Evolutionary conservation across 306 rosid genomes (phyloP).

Genomic region (Cucumis cinereus): DNA sequence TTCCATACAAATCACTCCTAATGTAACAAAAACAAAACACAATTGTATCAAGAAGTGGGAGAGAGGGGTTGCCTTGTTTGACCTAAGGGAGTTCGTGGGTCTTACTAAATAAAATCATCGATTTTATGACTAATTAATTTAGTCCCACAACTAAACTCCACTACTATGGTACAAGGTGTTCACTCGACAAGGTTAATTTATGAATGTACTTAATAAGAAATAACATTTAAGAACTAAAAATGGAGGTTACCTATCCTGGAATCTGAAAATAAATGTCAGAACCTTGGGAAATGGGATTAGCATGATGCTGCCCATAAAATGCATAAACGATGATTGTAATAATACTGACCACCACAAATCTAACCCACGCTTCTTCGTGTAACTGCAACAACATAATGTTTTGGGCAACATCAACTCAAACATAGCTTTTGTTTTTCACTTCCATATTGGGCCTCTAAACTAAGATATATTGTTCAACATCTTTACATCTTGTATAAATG

Average conservation of each 20-base stretch:
- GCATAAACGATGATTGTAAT: constrained; percentile 60
- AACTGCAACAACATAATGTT: constrained; percentile 32
- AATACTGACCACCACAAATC: constrained; percentile 59
- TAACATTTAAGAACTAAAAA: not conserved
- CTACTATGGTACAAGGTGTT: not conserved
- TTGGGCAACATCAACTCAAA: constrained; percentile 5
- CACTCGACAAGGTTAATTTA: not conserved
- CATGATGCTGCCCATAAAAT: constrained; percentile 83
- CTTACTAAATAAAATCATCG: too few species aligned
- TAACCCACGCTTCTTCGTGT: constrained; percentile 85
- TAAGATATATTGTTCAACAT: too few species aligned
- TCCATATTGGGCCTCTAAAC: not conserved
- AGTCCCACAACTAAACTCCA: too few species aligned
- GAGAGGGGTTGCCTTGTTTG: too few species aligned
- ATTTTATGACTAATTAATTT: too few species aligned
- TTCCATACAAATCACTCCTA: too few species aligned
- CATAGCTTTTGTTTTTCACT: not conserved
- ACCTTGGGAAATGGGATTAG: constrained; percentile 55
- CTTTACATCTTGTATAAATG: too few species aligned
- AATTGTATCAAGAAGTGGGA: too few species aligned
- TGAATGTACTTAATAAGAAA: not conserved
- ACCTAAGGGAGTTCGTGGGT: too few species aligned
- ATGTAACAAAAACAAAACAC: too few species aligned
- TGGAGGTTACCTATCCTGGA: constrained; percentile 8
- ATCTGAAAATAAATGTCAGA: constrained; percentile 28